Evolutionary conservation across 129 eudicot species (phyloP).

Genomic region (Tagetes patula): DNA sequence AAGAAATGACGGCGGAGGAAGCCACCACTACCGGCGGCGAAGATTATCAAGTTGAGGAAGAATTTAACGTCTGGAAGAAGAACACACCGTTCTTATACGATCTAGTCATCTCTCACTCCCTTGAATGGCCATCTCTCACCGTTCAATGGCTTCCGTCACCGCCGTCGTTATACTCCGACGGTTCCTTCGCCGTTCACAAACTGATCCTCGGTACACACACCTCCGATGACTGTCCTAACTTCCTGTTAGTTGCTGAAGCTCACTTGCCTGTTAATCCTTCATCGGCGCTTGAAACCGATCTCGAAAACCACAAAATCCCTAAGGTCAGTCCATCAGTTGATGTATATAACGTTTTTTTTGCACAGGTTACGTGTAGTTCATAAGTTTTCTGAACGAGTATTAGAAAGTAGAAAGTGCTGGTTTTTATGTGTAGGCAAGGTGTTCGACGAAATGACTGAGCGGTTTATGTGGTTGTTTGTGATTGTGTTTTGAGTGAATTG

Average conservation of each 20-base stretch:
- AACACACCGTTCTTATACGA: slow-evolving; percentile 86
- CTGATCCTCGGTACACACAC: slow-evolving; percentile 95
- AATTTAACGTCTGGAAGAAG: slow-evolving; percentile 80
- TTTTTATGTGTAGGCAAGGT: too few relatives aligned
- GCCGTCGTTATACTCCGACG: slow-evolving; percentile 52
- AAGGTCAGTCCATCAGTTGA: too few relatives aligned
- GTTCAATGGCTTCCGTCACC: slow-evolving; percentile 86
- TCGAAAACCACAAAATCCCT: too few relatives aligned
- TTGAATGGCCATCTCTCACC: slow-evolving; percentile 98
- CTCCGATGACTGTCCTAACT: slow-evolving; percentile 75
- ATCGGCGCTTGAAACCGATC: slow-evolving; percentile 29
- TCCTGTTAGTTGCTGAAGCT: slow-evolving; percentile 72
- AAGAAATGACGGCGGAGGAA: slow-evolving; percentile 40
- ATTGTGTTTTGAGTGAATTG: too few relatives aligned
- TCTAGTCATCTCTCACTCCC: slow-evolving; percentile 69
- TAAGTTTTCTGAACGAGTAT: too few relatives aligned
- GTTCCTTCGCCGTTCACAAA: slow-evolving; percentile 56
- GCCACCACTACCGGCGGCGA: slow-evolving; percentile 28
- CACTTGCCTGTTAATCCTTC: slow-evolving; percentile 60
- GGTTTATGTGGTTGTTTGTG: too few relatives aligned
- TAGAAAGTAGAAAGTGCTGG: too few relatives aligned
- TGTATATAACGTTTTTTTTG: too few relatives aligned
- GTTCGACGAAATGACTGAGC: too few relatives aligned
- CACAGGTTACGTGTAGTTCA: too few relatives aligned
- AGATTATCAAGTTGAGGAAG: slow-evolving; percentile 64